Conservation (phyloP, 1,139 yeast genomes). For the Nematodospora anomalae region DNA sequence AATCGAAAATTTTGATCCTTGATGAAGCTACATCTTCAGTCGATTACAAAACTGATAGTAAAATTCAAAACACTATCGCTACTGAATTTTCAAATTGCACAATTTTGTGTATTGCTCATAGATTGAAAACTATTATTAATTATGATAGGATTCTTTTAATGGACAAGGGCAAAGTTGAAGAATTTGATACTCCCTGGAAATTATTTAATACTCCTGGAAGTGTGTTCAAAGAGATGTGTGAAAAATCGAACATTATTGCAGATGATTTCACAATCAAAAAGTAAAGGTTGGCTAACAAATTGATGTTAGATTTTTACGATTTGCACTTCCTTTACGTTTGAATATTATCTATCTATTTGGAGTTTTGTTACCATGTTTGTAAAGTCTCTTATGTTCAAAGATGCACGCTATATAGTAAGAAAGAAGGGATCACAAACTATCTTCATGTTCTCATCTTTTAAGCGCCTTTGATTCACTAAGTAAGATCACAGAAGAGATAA, state of each 20-base stretch:
- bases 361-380: neutral
- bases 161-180: slow-evolving; percentile 51
- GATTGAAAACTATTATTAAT: slow-evolving; percentile 51
- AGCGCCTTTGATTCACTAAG: too few relatives aligned
- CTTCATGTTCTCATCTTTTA: too few relatives aligned
- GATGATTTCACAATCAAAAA: slow-evolving; percentile 18
- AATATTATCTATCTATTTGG: neutral
- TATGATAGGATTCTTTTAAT: slow-evolving; percentile 54
- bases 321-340: too few relatives aligned
- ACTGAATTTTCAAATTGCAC: slow-evolving; percentile 47
- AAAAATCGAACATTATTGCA: slow-evolving; percentile 30
- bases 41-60: slow-evolving; percentile 55
- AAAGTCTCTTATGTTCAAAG: too few relatives aligned
- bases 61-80: slow-evolving; percentile 49
- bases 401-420: too few relatives aligned
- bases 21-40: slow-evolving; percentile 62
- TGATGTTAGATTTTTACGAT: too few relatives aligned
- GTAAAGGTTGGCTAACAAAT: neutral
- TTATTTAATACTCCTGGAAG: slow-evolving; percentile 39
- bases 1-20: slow-evolving; percentile 49
- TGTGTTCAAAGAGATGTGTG: slow-evolving; percentile 41
- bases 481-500: too few relatives aligned
- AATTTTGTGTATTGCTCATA: slow-evolving; percentile 56
- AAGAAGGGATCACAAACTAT: too few relatives aligned
- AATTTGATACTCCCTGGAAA: slow-evolving; percentile 49